Evolutionary conservation across 495 filamentous ascomycete genomes (phyloP), one percentile per base, ranked within the genome.

Genomic region (Hyaloscypha hepaticicola): DNA sequence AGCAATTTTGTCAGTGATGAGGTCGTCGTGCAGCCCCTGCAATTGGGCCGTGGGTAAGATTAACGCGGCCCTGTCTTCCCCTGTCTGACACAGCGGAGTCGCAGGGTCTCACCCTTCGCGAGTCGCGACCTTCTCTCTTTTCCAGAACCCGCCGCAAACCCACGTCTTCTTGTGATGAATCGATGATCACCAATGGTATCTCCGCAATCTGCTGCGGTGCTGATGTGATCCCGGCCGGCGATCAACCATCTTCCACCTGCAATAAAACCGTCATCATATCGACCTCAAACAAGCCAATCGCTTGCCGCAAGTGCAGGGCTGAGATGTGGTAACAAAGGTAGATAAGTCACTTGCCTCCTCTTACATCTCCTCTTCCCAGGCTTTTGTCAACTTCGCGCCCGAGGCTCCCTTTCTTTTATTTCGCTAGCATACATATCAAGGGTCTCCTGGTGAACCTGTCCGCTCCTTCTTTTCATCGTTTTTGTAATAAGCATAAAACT

Each of bases 211-310:
- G 55, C 41, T 41, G 38, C 25, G n/a, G 45, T 65, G 34, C 41
- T 41, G 38, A 33, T 25, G 45, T 65, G 34, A 77, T 77, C 79
- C 80, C 68, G 75, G 78, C 41, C 55, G 80, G 55, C 74, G 80
- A 82, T 82, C 79, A 79, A 76, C 78, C 38, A 2, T 19, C 76
- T 75, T 38, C 45, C 72, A 66, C 70, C 70, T 72, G 64, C 67
- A 80, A 79, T 79, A 38, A 66, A 71, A 61, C 58, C 77, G 66
- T 76, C 76, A 73, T 74, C 71, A 72, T 67, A 62, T 67, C 59
- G 58, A 67, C 52, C 60, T 67, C 65, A 67, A 67, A 67, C 65
- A 45, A 25, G 48, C 53, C 28, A 55, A 48, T 60, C 57, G 64
- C 48, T 29, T 31, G 24, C 53, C 29, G 58, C 49, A 34, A 49